Conservation (phyloP, 1,284 basidiomycete genomes). For the Abortiporus biennis region DNA sequence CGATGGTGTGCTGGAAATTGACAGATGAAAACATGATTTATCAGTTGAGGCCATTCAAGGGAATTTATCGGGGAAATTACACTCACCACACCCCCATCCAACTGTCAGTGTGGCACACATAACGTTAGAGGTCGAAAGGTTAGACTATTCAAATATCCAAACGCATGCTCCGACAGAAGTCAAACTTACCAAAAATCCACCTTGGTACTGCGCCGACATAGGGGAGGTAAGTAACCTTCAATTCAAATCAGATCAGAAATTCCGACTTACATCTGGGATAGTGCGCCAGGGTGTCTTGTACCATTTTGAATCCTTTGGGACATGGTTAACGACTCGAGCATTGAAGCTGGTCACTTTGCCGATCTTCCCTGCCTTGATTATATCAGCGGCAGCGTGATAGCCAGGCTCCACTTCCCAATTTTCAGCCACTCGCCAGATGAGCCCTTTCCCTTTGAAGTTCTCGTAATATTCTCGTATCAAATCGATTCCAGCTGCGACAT, state of each 20-base stretch:
- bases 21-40: background rate
- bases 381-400: slow-evolving; percentile 44
- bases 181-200: slow-evolving; percentile 62
- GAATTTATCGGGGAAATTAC: slow-evolving; percentile 2
- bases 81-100: slow-evolving; percentile 69
- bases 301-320: slow-evolving; percentile 63
- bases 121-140: no score
- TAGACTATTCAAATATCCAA: no score
- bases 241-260: background rate
- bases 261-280: slow-evolving; percentile 60
- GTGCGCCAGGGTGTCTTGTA: slow-evolving; percentile 82
- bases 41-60: background rate
- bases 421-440: slow-evolving; percentile 85
- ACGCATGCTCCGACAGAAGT: background rate
- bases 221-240: background rate
- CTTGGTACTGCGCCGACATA: slow-evolving; percentile 61
- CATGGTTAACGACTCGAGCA: slow-evolving; percentile 44
- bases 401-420: slow-evolving; percentile 74
- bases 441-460: slow-evolving; percentile 58
- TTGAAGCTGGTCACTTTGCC: slow-evolving; percentile 62
- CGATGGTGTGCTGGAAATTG: slow-evolving; percentile 49
- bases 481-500: slow-evolving; percentile 54
- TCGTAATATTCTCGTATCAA: slow-evolving; percentile 65
- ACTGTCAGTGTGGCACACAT: slow-evolving; percentile 30
- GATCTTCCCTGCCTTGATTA: slow-evolving; percentile 52